A percentile compares a stretch with the other conserved stretches of the same genome.
These are phyloP conservation scores for Fonsecaea pedrosoi DNA, from an alignment of 2,329 filamentous ascomycete species.

Conservation along the genomic window DNA sequence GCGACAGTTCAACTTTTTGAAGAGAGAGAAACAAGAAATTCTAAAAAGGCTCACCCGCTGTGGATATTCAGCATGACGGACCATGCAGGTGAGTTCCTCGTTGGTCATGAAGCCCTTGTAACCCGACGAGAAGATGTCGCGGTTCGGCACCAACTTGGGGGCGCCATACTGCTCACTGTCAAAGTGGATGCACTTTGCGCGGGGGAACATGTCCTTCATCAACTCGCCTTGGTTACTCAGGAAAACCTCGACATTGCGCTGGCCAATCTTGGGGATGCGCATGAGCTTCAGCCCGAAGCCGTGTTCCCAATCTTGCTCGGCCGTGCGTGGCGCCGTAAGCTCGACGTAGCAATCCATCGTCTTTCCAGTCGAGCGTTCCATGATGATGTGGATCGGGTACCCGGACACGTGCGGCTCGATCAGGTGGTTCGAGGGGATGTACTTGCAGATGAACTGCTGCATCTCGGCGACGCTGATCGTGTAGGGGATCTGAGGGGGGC, in stretches of 20 bases:
- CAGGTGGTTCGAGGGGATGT: slow-evolving; percentile 45
- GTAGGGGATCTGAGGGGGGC: slow-evolving; percentile 54
- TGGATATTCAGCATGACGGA: slow-evolving; percentile 57
- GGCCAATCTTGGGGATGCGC: slow-evolving; percentile 54
- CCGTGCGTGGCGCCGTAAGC: slow-evolving; percentile 49
- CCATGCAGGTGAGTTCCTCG: slow-evolving; percentile 57
- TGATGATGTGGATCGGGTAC: slow-evolving; percentile 62
- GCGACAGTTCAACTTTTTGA: neutral
- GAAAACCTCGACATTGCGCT: slow-evolving; percentile 55
- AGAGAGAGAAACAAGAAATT: neutral
- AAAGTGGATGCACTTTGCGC: slow-evolving; percentile 59
- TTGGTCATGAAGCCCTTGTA: slow-evolving; percentile 59
- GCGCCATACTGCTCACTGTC: slow-evolving; percentile 41
- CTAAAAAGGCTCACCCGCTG: slow-evolving; percentile 52
- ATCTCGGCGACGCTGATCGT: slow-evolving; percentile 58
- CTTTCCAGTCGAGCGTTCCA: slow-evolving; percentile 64
- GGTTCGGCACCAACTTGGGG: slow-evolving; percentile 45
- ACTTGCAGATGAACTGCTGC: slow-evolving; percentile 54
- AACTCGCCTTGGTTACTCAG: slow-evolving; percentile 57
- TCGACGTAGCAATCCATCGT: slow-evolving; percentile 63
- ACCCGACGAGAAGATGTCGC: slow-evolving; percentile 55
- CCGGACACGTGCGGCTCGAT: slow-evolving; percentile 43
- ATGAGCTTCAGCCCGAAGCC: slow-evolving; percentile 46
- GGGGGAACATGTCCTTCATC: slow-evolving; percentile 59
- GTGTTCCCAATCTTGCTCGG: slow-evolving; percentile 48